Base-by-base conservation (phyloP, 805 yeast genomes). In the Metschnikowia peoriensis region DNA sequence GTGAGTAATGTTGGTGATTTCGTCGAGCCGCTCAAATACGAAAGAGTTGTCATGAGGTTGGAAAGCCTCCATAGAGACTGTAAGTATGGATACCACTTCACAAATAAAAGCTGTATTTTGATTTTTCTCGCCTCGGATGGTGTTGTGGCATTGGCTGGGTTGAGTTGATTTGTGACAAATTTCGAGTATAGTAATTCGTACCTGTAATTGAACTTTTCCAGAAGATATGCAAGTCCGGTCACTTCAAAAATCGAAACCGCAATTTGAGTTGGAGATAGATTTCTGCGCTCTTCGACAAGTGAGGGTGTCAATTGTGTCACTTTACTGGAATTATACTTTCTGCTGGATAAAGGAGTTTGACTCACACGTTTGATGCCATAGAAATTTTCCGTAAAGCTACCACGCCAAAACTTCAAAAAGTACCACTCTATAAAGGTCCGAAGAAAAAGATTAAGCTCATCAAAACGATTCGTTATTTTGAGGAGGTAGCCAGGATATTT, bases 311-410 rank as follows among this genome's bases (percentile, higher is more conserved):
- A 62, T 60, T 63, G 79, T 14, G 68, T 68, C 51, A 75, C 56
- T 51, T 67, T 73, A 28, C 67, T 55, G 41, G 64, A 58, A 49
- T 69, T 66, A 47, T 66, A 72, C 45, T 66, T 64, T 7, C 51
- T 29, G 43, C 62, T 56, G 1, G 75, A 62, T 15, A 73, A 60
- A 4, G 71, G 72, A 0, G 76, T 72, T 47, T 63, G 67, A 51
- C 69, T 70, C 29, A 80, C 79, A 45, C 96, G 75, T 63, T 90
- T 90, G 57, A 93, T 70, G 1, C 97, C 98, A 64, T 93, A 93
- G 65, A 93, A 93, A 64, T 88, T 88, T 66, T 93, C 97, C 0
- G 96, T 89, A 62, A 93, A 89, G 2, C 94, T 82, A 0, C 96
- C 82, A 61, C 89, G 92, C 89, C 94, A 88, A 46, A 76, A 75